phyloP scores from a whole-genome alignment of 495 filamentous ascomycete species.

The Eremomyces bilateralis region DNA sequence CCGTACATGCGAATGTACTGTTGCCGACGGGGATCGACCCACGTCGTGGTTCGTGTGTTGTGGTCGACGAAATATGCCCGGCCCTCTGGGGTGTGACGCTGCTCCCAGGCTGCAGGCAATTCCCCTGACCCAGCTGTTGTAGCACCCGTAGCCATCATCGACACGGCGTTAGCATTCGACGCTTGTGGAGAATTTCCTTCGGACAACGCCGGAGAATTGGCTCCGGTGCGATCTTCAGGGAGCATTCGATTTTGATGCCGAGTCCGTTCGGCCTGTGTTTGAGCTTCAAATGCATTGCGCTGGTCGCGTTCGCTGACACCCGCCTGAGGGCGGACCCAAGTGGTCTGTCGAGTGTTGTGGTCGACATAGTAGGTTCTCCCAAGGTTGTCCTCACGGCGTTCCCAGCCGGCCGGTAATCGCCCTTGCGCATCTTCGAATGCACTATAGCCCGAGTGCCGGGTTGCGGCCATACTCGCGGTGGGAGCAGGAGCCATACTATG shows the following conservation, averaged over 20 bases:
- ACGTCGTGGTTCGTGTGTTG: constrained; percentile 94
- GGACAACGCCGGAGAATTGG: constrained; percentile 66
- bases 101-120: constrained; percentile 89
- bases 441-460: constrained; percentile 30
- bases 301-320: constrained; percentile 55
- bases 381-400: constrained; percentile 84
- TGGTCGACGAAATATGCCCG: constrained; percentile 97
- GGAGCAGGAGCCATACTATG: background rate
- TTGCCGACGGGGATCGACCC: constrained; percentile 96
- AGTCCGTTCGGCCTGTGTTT: constrained; percentile 75
- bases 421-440: constrained; percentile 92
- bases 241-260: constrained; percentile 89
- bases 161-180: constrained; percentile 33
- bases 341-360: constrained; percentile 91
- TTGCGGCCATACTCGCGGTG: background rate
- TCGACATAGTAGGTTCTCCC: constrained; percentile 99
- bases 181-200: constrained; percentile 36
- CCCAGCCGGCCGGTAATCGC: constrained; percentile 82
- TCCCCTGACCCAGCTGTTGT: constrained; percentile 90
- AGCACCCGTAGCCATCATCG: constrained; percentile 85
- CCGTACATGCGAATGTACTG: constrained; percentile 98
- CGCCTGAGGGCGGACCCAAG: constrained; percentile 75
- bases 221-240: constrained; percentile 84
- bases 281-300: constrained; percentile 57
- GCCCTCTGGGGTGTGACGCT: constrained; percentile 84